Percentiles rank a stretch among this genome's conserved stretches.
Evolutionary conservation across 1,284 basidiomycete genomes (phyloP).

Genomic region (Heliocybe sulcata): DNA sequence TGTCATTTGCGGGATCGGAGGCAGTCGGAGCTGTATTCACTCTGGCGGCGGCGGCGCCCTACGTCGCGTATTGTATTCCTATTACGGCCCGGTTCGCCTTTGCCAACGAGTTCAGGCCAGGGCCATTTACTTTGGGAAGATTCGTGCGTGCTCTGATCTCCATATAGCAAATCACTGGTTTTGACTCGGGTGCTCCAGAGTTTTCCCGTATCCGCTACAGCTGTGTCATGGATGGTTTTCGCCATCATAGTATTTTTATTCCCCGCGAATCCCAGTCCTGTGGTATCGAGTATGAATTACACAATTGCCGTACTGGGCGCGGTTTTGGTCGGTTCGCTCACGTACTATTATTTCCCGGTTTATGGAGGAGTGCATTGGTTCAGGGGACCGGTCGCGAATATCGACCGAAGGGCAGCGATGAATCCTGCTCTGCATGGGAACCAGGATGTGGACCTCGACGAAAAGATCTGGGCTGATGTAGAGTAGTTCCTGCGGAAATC

Average conservation of each 20-base stretch:
- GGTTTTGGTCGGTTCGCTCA: constrained; percentile 41
- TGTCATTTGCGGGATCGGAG: constrained; percentile 56
- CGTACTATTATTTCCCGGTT: constrained; percentile 59
- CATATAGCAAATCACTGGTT: background rate
- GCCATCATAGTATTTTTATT: constrained; percentile 57
- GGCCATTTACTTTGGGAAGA: constrained; percentile 56
- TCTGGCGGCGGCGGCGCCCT: constrained; percentile 47
- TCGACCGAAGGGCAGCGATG: no score
- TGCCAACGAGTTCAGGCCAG: constrained; percentile 51
- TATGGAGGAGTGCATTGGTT: constrained; percentile 70
- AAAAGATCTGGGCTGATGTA: no score
- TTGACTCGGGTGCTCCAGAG: constrained; percentile 27
- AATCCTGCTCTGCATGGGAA: no score
- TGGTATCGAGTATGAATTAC: constrained; percentile 57
- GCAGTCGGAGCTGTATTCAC: constrained; percentile 68
- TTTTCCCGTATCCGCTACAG: constrained; percentile 40
- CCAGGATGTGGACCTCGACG: no score
- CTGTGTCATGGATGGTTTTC: constrained; percentile 56
- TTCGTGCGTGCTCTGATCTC: constrained; percentile 32
- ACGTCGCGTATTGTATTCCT: constrained; percentile 53
- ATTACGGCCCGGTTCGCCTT: constrained; percentile 30
- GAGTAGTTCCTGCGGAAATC: no score
- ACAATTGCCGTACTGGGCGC: constrained; percentile 54
- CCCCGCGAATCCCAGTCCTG: constrained; percentile 41
- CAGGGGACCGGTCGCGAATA: constrained; percentile 43